Evolutionary conservation across 1,139 yeast species (phyloP), one percentile per base, ranked within the genome.

Genomic region (Nakaseomyces delphensis): DNA sequence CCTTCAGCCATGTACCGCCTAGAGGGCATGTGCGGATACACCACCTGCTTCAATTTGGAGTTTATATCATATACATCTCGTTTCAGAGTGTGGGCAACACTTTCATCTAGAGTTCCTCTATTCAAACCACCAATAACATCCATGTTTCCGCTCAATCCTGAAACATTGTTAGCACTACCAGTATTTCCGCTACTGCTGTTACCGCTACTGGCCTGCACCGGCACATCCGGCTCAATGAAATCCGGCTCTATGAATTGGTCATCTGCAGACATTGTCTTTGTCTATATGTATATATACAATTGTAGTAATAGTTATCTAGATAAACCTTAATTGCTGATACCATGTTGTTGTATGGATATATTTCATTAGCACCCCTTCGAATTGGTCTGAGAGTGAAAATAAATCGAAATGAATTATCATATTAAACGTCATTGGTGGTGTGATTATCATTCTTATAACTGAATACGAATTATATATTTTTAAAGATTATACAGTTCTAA

Each of bases 91-190:
- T 50, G 46, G 11, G 49, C 14, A 1, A 59, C 48, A 3, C 57
- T 37, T 37, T 62, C 65, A 43, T 62, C 64, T 38, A 62, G 42
- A 2, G 65, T 62, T 1, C 65, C 65, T 40, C 64, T 51, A 37
- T 21, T 23, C 19, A 39, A 21, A 3, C 30, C 39, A 16, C 32
- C 45, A 19, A 25, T 30, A 23, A 21, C 30, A 21, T 37, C 43
- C 25, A 36, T 39, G 19, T 36, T 41, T 11, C 39, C 41, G 33
- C 25, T 32, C 13, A 38, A 30, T 10, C 38, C 40, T 1, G 35
- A 4, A n/a, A 18, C 13, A 19, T 13, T 13, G n/a, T 11, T 19
- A 7, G 16, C 13, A 4, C 10, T 2, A n/a, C 14, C 15, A 11
- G n/a, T 9, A 23, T 25, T 18, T 28, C 25, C 19, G 21, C 11